Base-by-base conservation (phyloP, 805 yeast genomes). In the Candida yuanshanica region DNA sequence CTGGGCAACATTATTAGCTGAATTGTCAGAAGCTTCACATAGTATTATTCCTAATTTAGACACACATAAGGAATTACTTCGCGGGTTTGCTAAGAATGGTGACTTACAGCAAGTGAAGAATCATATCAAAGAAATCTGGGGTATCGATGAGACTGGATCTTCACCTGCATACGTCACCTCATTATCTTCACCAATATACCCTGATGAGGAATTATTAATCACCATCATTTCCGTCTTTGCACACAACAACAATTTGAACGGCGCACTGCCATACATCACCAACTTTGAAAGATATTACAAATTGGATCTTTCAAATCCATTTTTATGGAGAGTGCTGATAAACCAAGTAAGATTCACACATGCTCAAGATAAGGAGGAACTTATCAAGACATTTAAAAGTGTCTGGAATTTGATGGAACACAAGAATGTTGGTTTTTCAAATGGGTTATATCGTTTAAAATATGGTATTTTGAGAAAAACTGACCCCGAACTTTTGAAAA, bases 41-140 rank as follows among this genome's bases (percentile, higher is more conserved):
- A 10, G 39, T 2, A 43, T 45, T 37, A 14, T 36, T 1, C 50
- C 54, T 17, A 49, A 53, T 29, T 14, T 52, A 21, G 32, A 44
- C 4, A 43, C 55, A 5, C 55, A 54, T 37, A 51, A 38, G 31
- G 49, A 48, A n/a, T 33, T 52, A 17, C 41, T 54, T 10, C 35
- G 46, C 35, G 59, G 59, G 3, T 51, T 53, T 37, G 49, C 46
- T 3, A 45, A 45, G 21, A 20, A 36, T 21, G 51, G 50, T 4
- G 45, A 43, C 14, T 27, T 54, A 9, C 23, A 39, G 7, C 57
- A 48, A n/a, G 47, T 51, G 10, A 45, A 50, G 37, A 17, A 33
- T 5, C 53, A 54, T 16, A 46, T 54, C 13, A 16, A 33, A 7
- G 33, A 43, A 34, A 43, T 51, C 0, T 54, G 59, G 59, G 59